Base-by-base conservation (phyloP, 2,329 filamentous ascomycete species). In the Pseudocercospora fijiensis region DNA sequence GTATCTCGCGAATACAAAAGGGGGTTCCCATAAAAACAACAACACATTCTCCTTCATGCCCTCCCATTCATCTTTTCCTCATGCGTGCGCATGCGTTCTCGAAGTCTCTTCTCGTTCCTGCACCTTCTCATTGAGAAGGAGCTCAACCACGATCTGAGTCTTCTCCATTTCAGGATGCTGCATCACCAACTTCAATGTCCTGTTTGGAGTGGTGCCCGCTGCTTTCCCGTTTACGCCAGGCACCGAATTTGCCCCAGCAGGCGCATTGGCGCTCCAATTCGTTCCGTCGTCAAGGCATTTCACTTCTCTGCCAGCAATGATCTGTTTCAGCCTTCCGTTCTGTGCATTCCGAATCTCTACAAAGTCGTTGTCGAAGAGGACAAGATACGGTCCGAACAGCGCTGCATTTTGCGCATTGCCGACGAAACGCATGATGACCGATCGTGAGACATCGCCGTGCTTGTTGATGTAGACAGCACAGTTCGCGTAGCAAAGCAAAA, bases 401-500 rank as follows among this genome's bases (percentile, higher is more conserved):
- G 92, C 95, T 1, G 93, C 93, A 11, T 88, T 87, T 66, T 89
- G 88, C 1, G 95, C 95, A 73, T 90, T 94, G 69, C 95, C 95
- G n/a, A 96, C 95, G 76, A 98, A 99, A 75, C 98, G 92, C 92
- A 99, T 96, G 73, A 98, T 93, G 63, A 98, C 91, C 27, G 90
- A 92, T 52, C 96, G 90, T 43, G 88, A 94, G 27, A 99, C 92
- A 66, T 99, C 95, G 69, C 95, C 95, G 77, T 98, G 92, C 79
- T 98, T 97, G 81, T 99, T 96, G 74, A 98, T 90, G 74, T 98
- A 99, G 8, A 99, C 93, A 18, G 93, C 95, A 71, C 94, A 98
- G 77, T 97, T 92, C 77, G 96, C 91, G 76, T 98, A 99, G 41
- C 90, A 91, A 56, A 97, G 87, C 26, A 99, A 82, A 78, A 98